Evolutionary conservation across 73 alveolate genomes (phyloP).

Genomic region (Paramecium pentaurelia): DNA sequence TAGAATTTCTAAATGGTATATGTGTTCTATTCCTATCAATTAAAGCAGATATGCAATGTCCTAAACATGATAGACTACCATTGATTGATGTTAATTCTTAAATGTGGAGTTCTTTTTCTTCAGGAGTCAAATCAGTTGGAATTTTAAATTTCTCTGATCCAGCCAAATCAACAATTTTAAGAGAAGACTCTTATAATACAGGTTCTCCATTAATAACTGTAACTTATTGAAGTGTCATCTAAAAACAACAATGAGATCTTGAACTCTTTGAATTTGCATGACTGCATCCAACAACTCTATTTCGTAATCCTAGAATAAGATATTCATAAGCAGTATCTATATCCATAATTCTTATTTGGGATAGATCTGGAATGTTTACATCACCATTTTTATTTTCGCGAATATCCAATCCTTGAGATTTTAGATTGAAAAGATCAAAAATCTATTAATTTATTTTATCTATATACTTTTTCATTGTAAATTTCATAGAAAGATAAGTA

Average conservation of each 20-base stretch:
- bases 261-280: slow-evolving; percentile 58
- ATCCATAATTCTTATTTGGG: slow-evolving; percentile 12
- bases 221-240: slow-evolving; percentile 30
- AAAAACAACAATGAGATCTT: slow-evolving; percentile 58
- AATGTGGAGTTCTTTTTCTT: slow-evolving; percentile 49
- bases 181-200: neutral
- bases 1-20: slow-evolving; percentile 97
- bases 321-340: slow-evolving; percentile 56
- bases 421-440: slow-evolving; percentile 44
- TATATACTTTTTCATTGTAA: slow-evolving; percentile 44
- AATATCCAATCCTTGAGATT: slow-evolving; percentile 45
- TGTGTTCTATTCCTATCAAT: slow-evolving; percentile 85
- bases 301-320: slow-evolving; percentile 57
- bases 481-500: slow-evolving; percentile 51
- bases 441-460: neutral
- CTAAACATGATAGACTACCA: slow-evolving; percentile 91
- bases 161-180: slow-evolving; percentile 82
- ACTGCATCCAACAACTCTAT: slow-evolving; percentile 61
- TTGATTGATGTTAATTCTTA: slow-evolving; percentile 72
- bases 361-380: slow-evolving; percentile 58
- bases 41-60: slow-evolving; percentile 96
- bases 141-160: slow-evolving; percentile 85
- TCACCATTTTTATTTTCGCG: slow-evolving; percentile 64
- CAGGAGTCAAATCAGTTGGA: slow-evolving; percentile 60
- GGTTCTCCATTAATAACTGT: slow-evolving; percentile 46